phyloP scores from a whole-genome alignment of 1,284 basidiomycete species.

The Irpex sp. region DNA sequence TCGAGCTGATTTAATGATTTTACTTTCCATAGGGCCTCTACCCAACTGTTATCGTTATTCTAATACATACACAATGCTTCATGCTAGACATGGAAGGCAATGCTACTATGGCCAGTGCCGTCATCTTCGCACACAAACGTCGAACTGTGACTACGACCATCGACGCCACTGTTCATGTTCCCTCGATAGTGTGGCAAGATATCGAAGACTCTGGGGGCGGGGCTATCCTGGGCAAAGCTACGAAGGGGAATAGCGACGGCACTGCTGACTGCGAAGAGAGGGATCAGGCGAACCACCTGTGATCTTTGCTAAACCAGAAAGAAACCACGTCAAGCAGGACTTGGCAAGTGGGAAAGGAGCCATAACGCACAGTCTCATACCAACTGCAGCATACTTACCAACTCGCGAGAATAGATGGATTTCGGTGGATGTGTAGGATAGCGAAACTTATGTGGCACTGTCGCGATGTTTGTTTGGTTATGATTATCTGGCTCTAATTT shows the following conservation, averaged over 20 bases:
- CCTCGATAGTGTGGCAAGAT: neutral
- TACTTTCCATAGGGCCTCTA: conserved; percentile 23
- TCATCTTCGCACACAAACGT: neutral
- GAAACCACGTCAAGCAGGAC: neutral
- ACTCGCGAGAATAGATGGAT: too few relatives aligned
- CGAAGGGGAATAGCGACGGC: neutral
- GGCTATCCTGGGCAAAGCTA: neutral
- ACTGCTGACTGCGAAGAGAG: neutral
- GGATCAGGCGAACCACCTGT: neutral
- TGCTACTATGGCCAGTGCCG: neutral
- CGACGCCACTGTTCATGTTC: neutral
- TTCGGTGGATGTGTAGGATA: too few relatives aligned
- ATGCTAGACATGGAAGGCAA: conserved; percentile 13
- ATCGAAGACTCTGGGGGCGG: neutral
- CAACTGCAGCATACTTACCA: too few relatives aligned
- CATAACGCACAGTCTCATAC: too few relatives aligned
- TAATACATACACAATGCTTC: conserved; percentile 23
- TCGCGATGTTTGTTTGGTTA: too few relatives aligned
- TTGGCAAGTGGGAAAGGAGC: neutral
- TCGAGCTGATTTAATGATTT: neutral
- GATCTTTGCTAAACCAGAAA: neutral
- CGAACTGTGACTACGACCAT: too few relatives aligned
- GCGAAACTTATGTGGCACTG: too few relatives aligned
- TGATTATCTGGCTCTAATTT: too few relatives aligned
- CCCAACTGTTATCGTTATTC: conserved; percentile 24